A percentile compares a stretch with the other conserved stretches of the same genome.
phyloP scores from a whole-genome alignment of 1,284 basidiomycete genomes.

The Ganoderma meredithae region DNA sequence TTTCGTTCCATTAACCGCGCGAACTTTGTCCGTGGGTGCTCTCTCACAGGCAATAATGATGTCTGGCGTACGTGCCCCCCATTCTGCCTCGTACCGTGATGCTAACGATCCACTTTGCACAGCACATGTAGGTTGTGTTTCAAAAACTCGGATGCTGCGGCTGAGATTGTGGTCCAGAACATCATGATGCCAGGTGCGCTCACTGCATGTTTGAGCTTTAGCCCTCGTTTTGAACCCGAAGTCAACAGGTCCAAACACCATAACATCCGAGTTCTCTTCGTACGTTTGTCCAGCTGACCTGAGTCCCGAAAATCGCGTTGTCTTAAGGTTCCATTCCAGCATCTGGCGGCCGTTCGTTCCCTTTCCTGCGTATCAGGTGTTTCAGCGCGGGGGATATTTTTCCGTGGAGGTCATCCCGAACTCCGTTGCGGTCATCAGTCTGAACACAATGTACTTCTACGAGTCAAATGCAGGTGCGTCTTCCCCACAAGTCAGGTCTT shows the following conservation, averaged over 20 bases:
- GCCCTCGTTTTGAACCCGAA: conserved; percentile 17
- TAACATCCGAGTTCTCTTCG: conserved; percentile 81
- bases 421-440: conserved; percentile 80
- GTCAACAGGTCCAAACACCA: conserved; percentile 74
- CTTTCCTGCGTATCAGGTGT: conserved; percentile 80
- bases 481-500: conserved; percentile 19
- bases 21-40: conserved; percentile 19
- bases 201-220: not conserved
- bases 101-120: conserved; percentile 29
- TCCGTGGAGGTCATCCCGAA: conserved; percentile 84
- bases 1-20: conserved; percentile 18
- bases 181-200: conserved; percentile 65
- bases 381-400: conserved; percentile 88
- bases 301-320: conserved; percentile 17
- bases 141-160: conserved; percentile 10
- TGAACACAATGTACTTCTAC: conserved; percentile 95
- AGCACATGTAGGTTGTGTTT: conserved; percentile 65
- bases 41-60: conserved; percentile 79
- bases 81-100: conserved; percentile 8
- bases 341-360: conserved; percentile 91
- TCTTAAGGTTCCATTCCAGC: conserved; percentile 46
- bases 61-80: conserved; percentile 74
- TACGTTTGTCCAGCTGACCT: conserved; percentile 45
- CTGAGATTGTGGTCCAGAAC: conserved; percentile 52
- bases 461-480: conserved; percentile 85